A percentile compares a stretch with the other conserved stretches of the same genome.
These are phyloP conservation scores for Trypanosoma cruzi DNA, from an alignment of 208 protist genomes.

Conservation along the genomic window DNA sequence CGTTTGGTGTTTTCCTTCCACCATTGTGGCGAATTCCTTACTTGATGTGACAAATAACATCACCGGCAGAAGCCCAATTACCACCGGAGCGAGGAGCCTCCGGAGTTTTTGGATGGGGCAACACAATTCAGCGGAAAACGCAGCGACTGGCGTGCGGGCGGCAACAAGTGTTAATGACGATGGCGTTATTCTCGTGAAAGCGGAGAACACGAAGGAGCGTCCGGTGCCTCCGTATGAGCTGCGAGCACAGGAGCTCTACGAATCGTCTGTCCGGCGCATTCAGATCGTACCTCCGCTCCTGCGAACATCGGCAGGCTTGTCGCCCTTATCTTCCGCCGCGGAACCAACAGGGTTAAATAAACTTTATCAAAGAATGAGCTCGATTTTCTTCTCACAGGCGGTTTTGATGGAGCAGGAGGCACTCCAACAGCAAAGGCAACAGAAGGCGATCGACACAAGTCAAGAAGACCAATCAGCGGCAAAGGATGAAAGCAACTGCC, in stretches of 20 bases:
- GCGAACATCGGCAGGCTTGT: neutral
- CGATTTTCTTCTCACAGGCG: neutral
- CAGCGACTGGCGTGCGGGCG: neutral
- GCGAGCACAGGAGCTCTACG: neutral
- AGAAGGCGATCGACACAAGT: neutral
- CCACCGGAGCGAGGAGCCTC: neutral
- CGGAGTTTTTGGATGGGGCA: neutral
- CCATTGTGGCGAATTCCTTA: too few species aligned
- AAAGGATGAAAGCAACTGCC: neutral
- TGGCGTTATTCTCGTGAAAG: neutral
- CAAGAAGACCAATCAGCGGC: neutral
- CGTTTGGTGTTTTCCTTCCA: conserved; percentile 5
- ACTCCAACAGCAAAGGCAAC: neutral
- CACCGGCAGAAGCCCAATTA: neutral
- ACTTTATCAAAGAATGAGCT: neutral
- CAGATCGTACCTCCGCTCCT: conserved; percentile 3
- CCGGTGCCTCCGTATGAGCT: conserved; percentile 1
- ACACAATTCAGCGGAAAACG: neutral
- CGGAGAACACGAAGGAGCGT: neutral
- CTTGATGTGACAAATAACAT: too few species aligned
- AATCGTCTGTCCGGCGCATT: neutral
- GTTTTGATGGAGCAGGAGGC: conserved; percentile 14
- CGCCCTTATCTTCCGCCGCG: neutral
- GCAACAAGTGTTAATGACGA: neutral
- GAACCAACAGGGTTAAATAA: neutral